A percentile compares a stretch with the other conserved stretches of the same genome.
phyloP scores from a whole-genome alignment of 805 yeast species.

The Maudiozyma bulderi region DNA sequence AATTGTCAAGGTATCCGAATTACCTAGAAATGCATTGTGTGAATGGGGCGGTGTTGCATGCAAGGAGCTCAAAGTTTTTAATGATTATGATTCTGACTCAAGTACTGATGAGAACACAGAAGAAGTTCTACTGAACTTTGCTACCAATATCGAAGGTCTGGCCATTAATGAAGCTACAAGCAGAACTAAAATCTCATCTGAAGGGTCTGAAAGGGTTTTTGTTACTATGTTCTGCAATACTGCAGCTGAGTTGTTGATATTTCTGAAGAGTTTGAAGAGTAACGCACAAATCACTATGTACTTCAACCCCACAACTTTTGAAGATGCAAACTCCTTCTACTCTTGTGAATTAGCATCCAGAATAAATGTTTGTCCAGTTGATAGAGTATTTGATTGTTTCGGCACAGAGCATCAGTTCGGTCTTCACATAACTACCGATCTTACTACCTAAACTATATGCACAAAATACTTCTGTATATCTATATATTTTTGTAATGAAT shows the following conservation, averaged over 20 bases:
- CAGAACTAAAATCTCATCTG: background rate
- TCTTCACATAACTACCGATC: constrained; percentile 7
- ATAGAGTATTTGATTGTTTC: constrained; percentile 17
- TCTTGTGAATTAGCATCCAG: background rate
- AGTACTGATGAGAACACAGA: constrained; percentile 28
- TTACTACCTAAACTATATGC: background rate
- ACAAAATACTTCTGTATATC: too few species aligned
- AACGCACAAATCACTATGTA: constrained; percentile 15
- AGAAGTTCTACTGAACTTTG: background rate
- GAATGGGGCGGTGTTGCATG: constrained; percentile 70
- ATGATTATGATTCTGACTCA: constrained; percentile 29
- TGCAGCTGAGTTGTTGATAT: constrained; percentile 4
- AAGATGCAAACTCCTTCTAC: background rate
- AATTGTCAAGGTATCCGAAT: constrained; percentile 43
- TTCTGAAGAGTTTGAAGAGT: background rate
- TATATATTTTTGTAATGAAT: too few species aligned
- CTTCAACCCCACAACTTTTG: constrained; percentile 5
- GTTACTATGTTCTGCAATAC: constrained; percentile 16
- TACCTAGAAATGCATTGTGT: constrained; percentile 56
- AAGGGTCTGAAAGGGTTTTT: constrained; percentile 5
- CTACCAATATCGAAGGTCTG: background rate
- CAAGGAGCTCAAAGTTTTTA: constrained; percentile 28
- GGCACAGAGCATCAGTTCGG: constrained; percentile 16
- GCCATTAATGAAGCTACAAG: background rate
- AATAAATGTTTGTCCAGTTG: constrained; percentile 13